Percentiles rank a stretch among this genome's conserved stretches.
These are phyloP conservation scores for Nothophaeocryptopus gaeumannii DNA, from an alignment of 2,329 filamentous ascomycete species.

Conservation along the genomic window DNA sequence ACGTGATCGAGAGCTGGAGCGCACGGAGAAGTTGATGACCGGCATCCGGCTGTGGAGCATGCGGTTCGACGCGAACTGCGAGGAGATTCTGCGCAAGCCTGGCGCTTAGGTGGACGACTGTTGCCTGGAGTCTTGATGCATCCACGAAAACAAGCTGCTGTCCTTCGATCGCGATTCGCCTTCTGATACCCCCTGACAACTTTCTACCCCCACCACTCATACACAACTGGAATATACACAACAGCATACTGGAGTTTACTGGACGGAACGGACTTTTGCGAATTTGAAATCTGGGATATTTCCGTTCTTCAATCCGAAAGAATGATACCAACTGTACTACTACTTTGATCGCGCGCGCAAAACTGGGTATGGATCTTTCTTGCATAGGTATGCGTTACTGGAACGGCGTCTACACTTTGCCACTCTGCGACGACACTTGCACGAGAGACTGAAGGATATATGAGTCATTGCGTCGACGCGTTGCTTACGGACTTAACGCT, in stretches of 20 bases:
- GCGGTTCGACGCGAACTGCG: conserved; percentile 93
- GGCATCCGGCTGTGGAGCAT: conserved; percentile 84
- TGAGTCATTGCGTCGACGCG: no score
- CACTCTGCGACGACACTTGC: no score
- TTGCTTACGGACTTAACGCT: no score
- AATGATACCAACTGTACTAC: not conserved
- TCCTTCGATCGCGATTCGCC: conserved; percentile 10
- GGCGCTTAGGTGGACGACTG: conserved; percentile 33
- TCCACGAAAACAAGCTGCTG: conserved; percentile 10
- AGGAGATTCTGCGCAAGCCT: conserved; percentile 70
- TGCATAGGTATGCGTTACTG: no score
- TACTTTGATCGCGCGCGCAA: conserved; percentile 2
- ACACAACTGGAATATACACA: conserved; percentile 7
- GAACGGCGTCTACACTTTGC: no score
- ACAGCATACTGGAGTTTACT: conserved; percentile 5
- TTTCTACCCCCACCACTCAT: not conserved
- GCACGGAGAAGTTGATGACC: conserved; percentile 90
- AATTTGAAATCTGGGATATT: not conserved
- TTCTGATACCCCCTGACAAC: conserved; percentile 9
- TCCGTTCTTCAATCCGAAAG: conserved; percentile 5
- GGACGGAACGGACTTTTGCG: not conserved
- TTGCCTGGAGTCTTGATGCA: conserved; percentile 22
- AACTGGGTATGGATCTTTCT: not conserved
- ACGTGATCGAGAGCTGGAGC: conserved; percentile 80
- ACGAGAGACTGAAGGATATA: no score